phyloP scores from a whole-genome alignment of 1,284 basidiomycete genomes.

The Fomitopsis betulina region DNA sequence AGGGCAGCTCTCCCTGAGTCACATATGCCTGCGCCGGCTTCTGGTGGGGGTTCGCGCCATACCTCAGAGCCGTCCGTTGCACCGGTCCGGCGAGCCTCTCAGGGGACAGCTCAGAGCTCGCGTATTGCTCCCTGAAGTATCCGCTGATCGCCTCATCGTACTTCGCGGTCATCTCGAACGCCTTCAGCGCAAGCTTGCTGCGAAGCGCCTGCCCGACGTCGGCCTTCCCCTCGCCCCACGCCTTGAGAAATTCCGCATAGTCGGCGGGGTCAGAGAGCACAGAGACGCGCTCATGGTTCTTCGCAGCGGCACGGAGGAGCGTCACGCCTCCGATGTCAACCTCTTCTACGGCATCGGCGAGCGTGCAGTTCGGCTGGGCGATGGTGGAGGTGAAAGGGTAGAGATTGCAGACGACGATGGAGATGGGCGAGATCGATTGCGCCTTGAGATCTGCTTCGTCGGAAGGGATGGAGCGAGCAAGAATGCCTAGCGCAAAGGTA shows the following conservation, averaged over 20 bases:
- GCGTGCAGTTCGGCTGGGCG: slow-evolving; percentile 82
- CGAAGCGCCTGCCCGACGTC: slow-evolving; percentile 70
- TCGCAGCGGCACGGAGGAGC: slow-evolving; percentile 94
- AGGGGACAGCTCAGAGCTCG: slow-evolving; percentile 66
- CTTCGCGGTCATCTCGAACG: slow-evolving; percentile 92
- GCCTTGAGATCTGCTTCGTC: slow-evolving; percentile 81
- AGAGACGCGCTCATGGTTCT: slow-evolving; percentile 94
- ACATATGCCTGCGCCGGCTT: slow-evolving; percentile 98
- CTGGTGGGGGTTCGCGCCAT: slow-evolving; percentile 98
- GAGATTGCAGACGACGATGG: slow-evolving; percentile 97
- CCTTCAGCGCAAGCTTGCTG: slow-evolving; percentile 90
- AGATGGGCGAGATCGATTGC: slow-evolving; percentile 86
- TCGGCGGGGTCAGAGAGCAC: slow-evolving; percentile 95
- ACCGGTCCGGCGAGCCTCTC: slow-evolving; percentile 65
- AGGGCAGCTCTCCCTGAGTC: slow-evolving; percentile 84
- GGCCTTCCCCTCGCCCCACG: slow-evolving; percentile 65
- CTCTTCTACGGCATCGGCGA: slow-evolving; percentile 94
- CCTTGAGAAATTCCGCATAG: slow-evolving; percentile 80
- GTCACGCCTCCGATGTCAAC: slow-evolving; percentile 99
- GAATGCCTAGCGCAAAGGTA: slow-evolving; percentile 59
- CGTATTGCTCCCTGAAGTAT: slow-evolving; percentile 97
- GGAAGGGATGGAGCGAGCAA: slow-evolving; percentile 83
- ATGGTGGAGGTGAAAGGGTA: slow-evolving; percentile 97
- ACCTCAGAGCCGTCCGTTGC: slow-evolving; percentile 86
- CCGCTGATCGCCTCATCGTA: slow-evolving; percentile 96